Percentiles rank a stretch among this genome's conserved stretches.
Evolutionary conservation across 306 rosid genomes (phyloP).

Genomic region (Glycine tomentella): DNA sequence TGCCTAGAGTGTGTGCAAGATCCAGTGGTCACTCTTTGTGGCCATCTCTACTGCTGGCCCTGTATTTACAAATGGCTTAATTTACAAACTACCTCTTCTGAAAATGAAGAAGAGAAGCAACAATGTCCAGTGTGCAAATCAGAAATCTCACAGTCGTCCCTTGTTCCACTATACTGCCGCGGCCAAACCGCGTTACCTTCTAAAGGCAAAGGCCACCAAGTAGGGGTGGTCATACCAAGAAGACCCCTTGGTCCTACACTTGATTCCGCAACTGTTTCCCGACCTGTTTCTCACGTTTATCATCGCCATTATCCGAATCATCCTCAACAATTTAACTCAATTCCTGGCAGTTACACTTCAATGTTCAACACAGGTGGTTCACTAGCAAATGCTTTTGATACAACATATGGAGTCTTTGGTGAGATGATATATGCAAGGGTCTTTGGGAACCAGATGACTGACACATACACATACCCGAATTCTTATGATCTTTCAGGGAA

Average conservation of each 20-base stretch:
- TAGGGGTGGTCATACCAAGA: conserved; percentile 61
- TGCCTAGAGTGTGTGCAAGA: conserved; percentile 82
- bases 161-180: conserved; percentile 79
- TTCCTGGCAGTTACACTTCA: conserved; percentile 37
- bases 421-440: conserved; percentile 78
- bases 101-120: conserved; percentile 48
- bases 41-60: conserved; percentile 98
- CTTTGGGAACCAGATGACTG: conserved; percentile 71
- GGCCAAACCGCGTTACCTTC: conserved; percentile 59
- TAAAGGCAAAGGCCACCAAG: conserved; percentile 48
- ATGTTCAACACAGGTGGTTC: conserved; percentile 51
- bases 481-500: conserved; percentile 61
- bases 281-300: conserved; percentile 49
- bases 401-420: conserved; percentile 65
- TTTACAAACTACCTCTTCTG: conserved; percentile 45
- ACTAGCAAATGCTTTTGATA: conserved; percentile 50
- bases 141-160: conserved; percentile 67
- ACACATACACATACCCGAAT: conserved; percentile 65
- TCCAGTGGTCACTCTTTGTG: conserved; percentile 97
- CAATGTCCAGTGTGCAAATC: conserved; percentile 94
- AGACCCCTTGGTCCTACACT: conserved; percentile 67
- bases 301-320: conserved; percentile 47
- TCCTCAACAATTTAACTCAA: conserved; percentile 51
- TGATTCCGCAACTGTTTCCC: conserved; percentile 38
- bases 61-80: conserved; percentile 92